phyloP scores from a whole-genome alignment of 2,329 filamentous ascomycete species.

The Clarireedia hainanense region DNA sequence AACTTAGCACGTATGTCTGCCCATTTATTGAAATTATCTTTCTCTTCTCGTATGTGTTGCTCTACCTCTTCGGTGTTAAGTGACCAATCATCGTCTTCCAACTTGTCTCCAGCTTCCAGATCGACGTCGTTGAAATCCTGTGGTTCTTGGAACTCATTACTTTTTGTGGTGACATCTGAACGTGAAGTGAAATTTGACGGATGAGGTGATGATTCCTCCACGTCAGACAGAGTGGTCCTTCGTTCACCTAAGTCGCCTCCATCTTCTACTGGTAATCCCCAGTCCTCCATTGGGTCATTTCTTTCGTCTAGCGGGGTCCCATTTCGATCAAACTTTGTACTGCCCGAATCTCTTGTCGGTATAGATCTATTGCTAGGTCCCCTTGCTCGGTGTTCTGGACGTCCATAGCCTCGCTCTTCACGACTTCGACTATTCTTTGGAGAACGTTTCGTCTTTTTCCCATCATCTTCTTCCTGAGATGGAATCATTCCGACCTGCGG shows the following conservation, averaged over 20 bases:
- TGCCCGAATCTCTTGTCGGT: not conserved
- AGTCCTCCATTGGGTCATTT: constrained; percentile 13
- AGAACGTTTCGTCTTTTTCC: constrained; percentile 9
- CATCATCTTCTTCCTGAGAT: constrained; percentile 6
- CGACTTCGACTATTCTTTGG: constrained; percentile 2
- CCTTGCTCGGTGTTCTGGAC: not conserved
- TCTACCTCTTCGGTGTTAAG: constrained; percentile 14
- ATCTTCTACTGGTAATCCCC: not conserved
- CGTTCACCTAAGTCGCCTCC: not conserved
- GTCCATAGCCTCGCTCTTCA: constrained; percentile 4
- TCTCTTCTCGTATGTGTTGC: constrained; percentile 11
- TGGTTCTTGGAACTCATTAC: not conserved
- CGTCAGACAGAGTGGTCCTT: constrained; percentile 1
- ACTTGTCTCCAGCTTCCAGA: constrained; percentile 4
- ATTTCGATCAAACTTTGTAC: not conserved
- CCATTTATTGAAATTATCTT: constrained; percentile 26
- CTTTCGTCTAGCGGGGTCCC: constrained; percentile 8
- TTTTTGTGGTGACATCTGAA: not conserved
- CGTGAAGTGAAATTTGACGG: not conserved
- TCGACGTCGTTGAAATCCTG: not conserved
- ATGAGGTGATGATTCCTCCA: not conserved
- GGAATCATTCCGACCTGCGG: constrained; percentile 15
- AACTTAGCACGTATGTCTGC: constrained; percentile 40
- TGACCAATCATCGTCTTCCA: constrained; percentile 5
- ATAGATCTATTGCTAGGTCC: not conserved